Evolutionary conservation across 148 eudicot genomes (phyloP).

Genomic region (Chenopodium berlandieri): DNA sequence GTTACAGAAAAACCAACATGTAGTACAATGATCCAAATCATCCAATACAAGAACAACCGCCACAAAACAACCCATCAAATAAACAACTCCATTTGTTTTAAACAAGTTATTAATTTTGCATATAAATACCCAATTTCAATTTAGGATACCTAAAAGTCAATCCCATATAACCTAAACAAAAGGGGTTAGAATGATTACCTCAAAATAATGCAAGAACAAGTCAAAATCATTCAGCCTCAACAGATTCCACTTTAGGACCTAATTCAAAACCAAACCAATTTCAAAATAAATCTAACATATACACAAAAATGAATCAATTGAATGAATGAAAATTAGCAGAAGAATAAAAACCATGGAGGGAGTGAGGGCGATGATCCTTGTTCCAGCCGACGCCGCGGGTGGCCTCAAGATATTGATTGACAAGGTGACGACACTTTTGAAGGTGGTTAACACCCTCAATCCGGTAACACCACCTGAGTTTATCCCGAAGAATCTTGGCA

Average conservation of each 20-base stretch:
- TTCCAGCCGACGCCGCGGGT: constrained; percentile 95
- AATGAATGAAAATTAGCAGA: not conserved
- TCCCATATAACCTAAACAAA: not conserved
- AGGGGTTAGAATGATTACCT: not conserved
- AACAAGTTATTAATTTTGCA: too few species aligned
- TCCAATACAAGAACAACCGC: too few species aligned
- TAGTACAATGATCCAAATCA: not conserved
- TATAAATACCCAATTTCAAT: not conserved
- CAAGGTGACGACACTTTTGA: constrained; percentile 91
- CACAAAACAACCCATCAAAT: too few species aligned
- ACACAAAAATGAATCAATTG: not conserved
- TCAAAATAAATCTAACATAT: not conserved
- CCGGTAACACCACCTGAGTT: constrained; percentile 80
- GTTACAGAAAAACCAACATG: not conserved
- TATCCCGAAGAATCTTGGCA: constrained; percentile 78
- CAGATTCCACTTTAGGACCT: constrained; percentile 44
- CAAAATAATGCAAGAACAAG: constrained; percentile 9
- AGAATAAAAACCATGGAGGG: constrained; percentile 55
- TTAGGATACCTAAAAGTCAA: not conserved
- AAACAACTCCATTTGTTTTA: too few species aligned
- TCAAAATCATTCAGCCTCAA: constrained; percentile 33
- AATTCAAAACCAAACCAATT: constrained; percentile 11
- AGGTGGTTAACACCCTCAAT: constrained; percentile 85
- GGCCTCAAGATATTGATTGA: constrained; percentile 76
- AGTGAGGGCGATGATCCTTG: constrained; percentile 71